Conservation (phyloP, 164 flowering plant species). For the Berberis vulgaris region DNA sequence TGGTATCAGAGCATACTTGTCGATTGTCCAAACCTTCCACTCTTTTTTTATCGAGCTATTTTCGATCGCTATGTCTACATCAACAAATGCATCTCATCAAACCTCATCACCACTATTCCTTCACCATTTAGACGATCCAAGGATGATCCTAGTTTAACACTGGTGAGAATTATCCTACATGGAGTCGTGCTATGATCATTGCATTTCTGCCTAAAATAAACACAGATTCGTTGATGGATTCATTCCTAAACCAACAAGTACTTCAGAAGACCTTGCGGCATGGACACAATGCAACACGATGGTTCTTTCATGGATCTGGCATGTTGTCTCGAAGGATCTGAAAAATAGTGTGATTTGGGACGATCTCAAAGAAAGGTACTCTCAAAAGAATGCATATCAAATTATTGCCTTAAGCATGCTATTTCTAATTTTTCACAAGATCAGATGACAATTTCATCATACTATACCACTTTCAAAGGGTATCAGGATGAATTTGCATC, state of each 20-base stretch:
- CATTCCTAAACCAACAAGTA: not conserved
- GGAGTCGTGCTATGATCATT: not conserved
- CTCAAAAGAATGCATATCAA: too few species aligned
- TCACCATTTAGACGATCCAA: not conserved
- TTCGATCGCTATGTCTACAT: too few species aligned
- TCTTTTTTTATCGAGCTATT: too few species aligned
- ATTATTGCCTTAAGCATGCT: not conserved
- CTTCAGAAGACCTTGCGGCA: not conserved
- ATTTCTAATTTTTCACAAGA: not conserved
- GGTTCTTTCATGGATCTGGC: not conserved
- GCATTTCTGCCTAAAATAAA: not conserved
- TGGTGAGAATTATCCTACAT: not conserved
- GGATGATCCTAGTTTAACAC: not conserved
- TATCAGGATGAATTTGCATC: not conserved
- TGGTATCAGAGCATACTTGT: too few species aligned
- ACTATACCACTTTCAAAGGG: not conserved
- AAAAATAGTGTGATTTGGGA: not conserved
- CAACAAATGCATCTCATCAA: not conserved
- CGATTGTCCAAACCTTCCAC: too few species aligned
- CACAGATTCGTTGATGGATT: not conserved
- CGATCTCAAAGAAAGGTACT: not conserved
- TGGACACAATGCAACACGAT: not conserved
- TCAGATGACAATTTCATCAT: not conserved
- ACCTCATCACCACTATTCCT: not conserved
- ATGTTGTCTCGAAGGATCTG: not conserved